Evolutionary conservation across 176 grass and related monocot species (phyloP), one percentile per base, ranked within the genome.

Genomic region (Guadua angustifolia): DNA sequence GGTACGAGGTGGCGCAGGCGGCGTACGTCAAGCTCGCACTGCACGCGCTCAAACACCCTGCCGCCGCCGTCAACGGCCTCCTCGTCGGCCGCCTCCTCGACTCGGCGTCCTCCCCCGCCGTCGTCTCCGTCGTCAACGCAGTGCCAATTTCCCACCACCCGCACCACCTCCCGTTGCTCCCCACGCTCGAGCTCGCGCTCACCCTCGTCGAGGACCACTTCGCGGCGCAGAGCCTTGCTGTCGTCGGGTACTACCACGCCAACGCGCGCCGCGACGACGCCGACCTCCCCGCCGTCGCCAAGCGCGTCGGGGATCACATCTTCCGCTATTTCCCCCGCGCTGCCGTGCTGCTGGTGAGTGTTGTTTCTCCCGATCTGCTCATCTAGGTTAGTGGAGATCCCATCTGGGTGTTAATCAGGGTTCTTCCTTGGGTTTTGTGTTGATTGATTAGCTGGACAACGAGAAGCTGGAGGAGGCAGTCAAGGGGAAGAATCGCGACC

Each of bases 191-290:
- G 88, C 86, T 99, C 73, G 93, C 93, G 68, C 91, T 99, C 50
- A 94, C 83, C 39, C 88, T 94, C 66, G 93, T 95, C 68, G 97
- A 99, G 81, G 93, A 99, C 80, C 86, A 99, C 79, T 94, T 92
- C 79, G 66, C 70, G 2, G 75, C 88, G 6, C 50, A 88, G 83
- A 91, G 83, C 16, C 77, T 96, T 53, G 84, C 72, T 66, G 90
- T 99, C 49, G 93, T 99, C 52, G 97, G 97, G 0, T 99, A 99
- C 89, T 99, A 99, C 80, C 97, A 99, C 90, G 91, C 97, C 56
- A 99, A 99, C 92, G 89, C 92, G 26, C 90, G 91, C 68, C 78
- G 82, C 64, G 86, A 94, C 53, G 91, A 99, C 71, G n/a, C 50
- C 3, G 91, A 92, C 16, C 97, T 99, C 18, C 89, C 93, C 13